Evolutionary conservation across 192 early-diverging fungal species (phyloP), one percentile per base, ranked within the genome.

Genomic region (Coemansia sp.): DNA sequence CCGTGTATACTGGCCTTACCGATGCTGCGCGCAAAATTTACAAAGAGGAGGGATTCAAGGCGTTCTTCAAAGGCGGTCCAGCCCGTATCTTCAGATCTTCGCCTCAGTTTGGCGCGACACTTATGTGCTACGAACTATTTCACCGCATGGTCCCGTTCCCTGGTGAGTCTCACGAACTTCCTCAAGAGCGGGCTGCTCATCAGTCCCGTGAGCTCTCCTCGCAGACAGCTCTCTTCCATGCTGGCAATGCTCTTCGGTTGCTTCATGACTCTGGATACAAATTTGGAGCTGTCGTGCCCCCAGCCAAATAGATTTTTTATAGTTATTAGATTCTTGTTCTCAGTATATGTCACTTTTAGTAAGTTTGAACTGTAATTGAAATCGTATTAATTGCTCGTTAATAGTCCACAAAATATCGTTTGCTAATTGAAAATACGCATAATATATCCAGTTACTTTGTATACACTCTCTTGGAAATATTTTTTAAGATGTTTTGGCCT

Each of bases 101-200:
- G n/a, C 96, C 96, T 16, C 96, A 98, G 80, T 96, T 96, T 75
- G 96, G 94, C 72, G 90, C 92, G n/a, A 98, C 96, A 0, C 83
- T 98, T 35, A 94, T 92, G 74, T 87, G 87, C 31, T 98, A 94
- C 69, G 96, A 98, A 82, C 66, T 94, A 5, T 82, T 97, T 35
- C 92, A 97, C 69, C 84, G 85, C 49, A 50, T 76, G 35, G 64
- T 93, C 9, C 83, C 83, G 4, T 82, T 82, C 74, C 83, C 83
- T 3, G 82, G 82, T 49, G 79, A 75, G 10, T 55, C 62, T 2
- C 77, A 80, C 58, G 55, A 61, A 8, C 26, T 61, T 9, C 64
- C 77, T 14, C 50, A 50, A 10, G 65, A 71, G 6, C 65, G 61
- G 56, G 10, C 26, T 11, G 61, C 59, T 16, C 60, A 65, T 19